Percentiles rank a stretch among this genome's conserved stretches.
These are phyloP conservation scores for Pistacia vera DNA, from an alignment of 345 rosid genomes.

Conservation along the genomic window DNA sequence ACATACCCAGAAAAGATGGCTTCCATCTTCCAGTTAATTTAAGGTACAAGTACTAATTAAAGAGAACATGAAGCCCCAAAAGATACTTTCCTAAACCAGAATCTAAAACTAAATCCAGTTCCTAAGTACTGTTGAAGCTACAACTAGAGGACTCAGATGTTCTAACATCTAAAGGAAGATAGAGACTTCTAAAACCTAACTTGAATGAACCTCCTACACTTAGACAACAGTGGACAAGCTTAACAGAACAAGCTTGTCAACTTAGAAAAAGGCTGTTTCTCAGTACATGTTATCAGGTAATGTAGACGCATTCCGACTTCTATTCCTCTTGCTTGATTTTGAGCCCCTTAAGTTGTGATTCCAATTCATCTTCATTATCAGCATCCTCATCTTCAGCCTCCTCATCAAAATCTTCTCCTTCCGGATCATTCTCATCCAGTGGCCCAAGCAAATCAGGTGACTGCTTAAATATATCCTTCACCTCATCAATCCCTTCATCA, in stretches of 20 bases:
- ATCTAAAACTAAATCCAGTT: constrained; percentile 19
- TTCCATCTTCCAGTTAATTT: background rate
- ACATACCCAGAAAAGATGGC: background rate
- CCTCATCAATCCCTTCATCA: constrained; percentile 84
- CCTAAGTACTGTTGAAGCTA: background rate
- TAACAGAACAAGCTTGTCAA: background rate
- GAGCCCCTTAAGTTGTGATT: constrained; percentile 70
- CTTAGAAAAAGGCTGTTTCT: background rate
- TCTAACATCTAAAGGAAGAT: background rate
- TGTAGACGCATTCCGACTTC: constrained; percentile 5
- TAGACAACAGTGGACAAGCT: constrained; percentile 14
- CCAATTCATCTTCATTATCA: constrained; percentile 57
- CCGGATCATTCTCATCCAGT: constrained; percentile 79
- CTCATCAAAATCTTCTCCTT: constrained; percentile 77
- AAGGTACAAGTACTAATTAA: background rate
- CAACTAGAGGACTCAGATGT: constrained; percentile 8
- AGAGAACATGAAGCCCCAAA: background rate
- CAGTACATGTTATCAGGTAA: background rate
- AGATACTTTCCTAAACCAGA: constrained; percentile 9
- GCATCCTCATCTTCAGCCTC: constrained; percentile 56
- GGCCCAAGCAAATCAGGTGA: constrained; percentile 57
- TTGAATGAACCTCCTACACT: constrained; percentile 14
- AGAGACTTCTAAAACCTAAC: constrained; percentile 6
- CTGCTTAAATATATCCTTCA: constrained; percentile 64
- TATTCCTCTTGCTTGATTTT: constrained; percentile 56